Base-by-base conservation (phyloP, 495 filamentous ascomycete species). In the Cercophora samala region DNA sequence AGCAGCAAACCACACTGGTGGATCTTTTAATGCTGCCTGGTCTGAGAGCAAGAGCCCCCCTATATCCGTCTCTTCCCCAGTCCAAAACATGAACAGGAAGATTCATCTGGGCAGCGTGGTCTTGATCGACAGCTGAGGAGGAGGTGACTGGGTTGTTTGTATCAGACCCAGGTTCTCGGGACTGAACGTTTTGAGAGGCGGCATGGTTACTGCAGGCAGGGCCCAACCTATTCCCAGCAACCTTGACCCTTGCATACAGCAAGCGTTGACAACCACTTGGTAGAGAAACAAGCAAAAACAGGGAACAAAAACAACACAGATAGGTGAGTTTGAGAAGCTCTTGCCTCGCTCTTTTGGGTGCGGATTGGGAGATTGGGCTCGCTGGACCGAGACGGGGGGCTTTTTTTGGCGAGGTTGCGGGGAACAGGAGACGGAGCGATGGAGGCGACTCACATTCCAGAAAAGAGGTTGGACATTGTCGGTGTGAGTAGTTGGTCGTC, bases 401-500 rank as follows among this genome's bases (percentile, higher is more conserved):
- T 59, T 63, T n/a, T n/a, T n/a, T n/a, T 65, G 42, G 61, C 60
- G 67, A 56, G 32, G 54, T 51, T 63, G 62, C 56, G 56, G 51
- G 61, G 52, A 71, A 71, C 58, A 46, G 51, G 58, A 70, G 60
- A 51, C 26, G 66, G 66, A 61, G 69, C 25, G 62, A 63, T 32
- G 15, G 62, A 61, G 64, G 26, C 19, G 64, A 90, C 89, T 84
- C 85, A 91, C 90, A 92, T 90, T 78, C 89, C 90, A 79, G 89
- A 90, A 71, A 92, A 90, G 75, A 91, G 85, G 76, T 87, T 90
- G 68, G 89, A 88, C 90, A 92, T 92, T 64, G 74, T 84, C 74
- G 69, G 26, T 26, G 53, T 52, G 23, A 62, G 62, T 17, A 18
- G n/a, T n/a, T n/a, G n/a, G n/a, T n/a, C n/a, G n/a, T n/a, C n/a